Percentiles rank a stretch among this genome's conserved stretches.
phyloP scores from a whole-genome alignment of 2,329 filamentous ascomycete genomes.

The Colletotrichum melonis region DNA sequence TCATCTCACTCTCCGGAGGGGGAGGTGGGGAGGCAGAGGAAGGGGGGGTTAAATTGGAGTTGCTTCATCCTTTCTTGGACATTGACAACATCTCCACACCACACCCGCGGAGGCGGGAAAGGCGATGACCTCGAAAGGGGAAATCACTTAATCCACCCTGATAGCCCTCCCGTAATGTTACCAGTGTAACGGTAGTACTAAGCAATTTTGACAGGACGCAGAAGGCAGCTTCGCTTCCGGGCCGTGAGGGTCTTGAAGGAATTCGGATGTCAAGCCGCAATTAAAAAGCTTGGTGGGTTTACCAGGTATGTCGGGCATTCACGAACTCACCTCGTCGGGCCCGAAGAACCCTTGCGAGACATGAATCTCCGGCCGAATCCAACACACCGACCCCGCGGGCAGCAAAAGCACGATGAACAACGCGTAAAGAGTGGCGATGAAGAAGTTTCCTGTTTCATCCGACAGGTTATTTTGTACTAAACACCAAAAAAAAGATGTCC shows the following conservation, averaged over 20 bases:
- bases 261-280: conserved; percentile 12
- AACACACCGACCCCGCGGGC: not conserved
- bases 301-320: not conserved
- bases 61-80: not conserved
- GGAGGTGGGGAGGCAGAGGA: no score
- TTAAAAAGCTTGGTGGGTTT: conserved; percentile 22
- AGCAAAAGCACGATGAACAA: not conserved
- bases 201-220: conserved; percentile 24
- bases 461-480: conserved; percentile 20
- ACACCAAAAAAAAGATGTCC: conserved; percentile 8
- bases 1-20: not conserved
- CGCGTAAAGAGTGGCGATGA: not conserved
- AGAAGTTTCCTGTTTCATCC: conserved; percentile 7
- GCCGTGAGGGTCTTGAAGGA: not conserved
- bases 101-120: not conserved
- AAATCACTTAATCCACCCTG: not conserved
- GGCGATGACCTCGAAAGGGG: not conserved
- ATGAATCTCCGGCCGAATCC: not conserved
- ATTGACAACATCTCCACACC: not conserved
- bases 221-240: not conserved
- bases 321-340: not conserved
- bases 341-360: not conserved
- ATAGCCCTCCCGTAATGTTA: conserved; percentile 9
- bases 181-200: conserved; percentile 24
- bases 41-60: not conserved